A percentile compares a stretch with the other conserved stretches of the same genome.
phyloP scores from a whole-genome alignment of 176 grass and related monocot species.

The Pharus latifolius region DNA sequence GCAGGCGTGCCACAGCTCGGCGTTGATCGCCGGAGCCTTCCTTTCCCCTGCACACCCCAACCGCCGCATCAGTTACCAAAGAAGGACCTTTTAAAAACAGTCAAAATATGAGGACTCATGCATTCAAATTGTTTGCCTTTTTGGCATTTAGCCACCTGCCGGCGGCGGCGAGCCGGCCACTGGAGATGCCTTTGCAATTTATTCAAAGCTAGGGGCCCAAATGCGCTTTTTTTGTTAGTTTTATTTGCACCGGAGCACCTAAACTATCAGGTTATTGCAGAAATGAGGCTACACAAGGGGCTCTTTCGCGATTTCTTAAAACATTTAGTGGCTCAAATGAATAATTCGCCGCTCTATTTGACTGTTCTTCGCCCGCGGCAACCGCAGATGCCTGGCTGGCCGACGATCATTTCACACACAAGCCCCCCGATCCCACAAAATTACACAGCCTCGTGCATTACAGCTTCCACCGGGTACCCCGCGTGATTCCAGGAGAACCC shows the following conservation, averaged over 20 bases:
- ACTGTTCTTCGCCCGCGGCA: not conserved
- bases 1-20: conserved; percentile 70
- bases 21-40: conserved; percentile 48
- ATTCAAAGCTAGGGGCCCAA: no score
- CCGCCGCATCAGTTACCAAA: not conserved
- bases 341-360: not conserved
- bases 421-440: not conserved
- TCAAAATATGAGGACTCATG: not conserved
- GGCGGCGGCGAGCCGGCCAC: not conserved
- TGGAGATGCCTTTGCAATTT: not conserved
- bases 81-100: not conserved
- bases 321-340: not conserved
- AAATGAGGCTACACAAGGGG: not conserved
- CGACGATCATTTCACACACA: not conserved
- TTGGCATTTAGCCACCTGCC: not conserved
- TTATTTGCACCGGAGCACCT: not conserved
- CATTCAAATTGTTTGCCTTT: not conserved
- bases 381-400: not conserved
- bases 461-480: no score
- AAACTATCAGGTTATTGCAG: not conserved
- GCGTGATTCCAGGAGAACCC: not conserved
- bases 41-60: conserved; percentile 36
- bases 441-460: not conserved
- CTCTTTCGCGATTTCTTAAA: not conserved
- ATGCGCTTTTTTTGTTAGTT: not conserved